Evolutionary conservation across 345 rosid genomes (phyloP).

Genomic region (Microthlaspi erraticum): DNA sequence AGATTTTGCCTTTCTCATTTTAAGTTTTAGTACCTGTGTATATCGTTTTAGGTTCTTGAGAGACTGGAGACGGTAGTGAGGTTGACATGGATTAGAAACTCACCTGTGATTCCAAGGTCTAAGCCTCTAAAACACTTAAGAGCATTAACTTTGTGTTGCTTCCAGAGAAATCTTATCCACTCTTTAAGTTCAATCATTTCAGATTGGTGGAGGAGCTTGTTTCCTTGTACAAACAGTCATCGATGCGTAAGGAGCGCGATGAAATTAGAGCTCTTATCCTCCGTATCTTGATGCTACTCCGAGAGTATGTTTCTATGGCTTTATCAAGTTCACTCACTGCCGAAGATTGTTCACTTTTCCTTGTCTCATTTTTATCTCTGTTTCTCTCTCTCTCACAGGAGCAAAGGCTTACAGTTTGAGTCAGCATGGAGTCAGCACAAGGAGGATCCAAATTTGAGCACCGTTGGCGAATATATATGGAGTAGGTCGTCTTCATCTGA

Average conservation of each 20-base stretch:
- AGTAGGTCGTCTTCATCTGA: constrained; percentile 18
- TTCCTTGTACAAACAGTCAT: constrained; percentile 68
- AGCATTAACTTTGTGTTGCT: neutral
- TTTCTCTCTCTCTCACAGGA: constrained; percentile 45
- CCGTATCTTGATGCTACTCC: constrained; percentile 65
- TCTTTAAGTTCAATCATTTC: constrained; percentile 22
- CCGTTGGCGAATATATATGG: constrained; percentile 26
- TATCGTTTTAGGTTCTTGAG: constrained; percentile 71
- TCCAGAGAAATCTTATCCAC: neutral
- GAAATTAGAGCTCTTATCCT: constrained; percentile 63
- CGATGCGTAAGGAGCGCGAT: constrained; percentile 62
- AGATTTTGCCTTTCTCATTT: neutral
- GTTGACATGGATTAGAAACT: constrained; percentile 88
- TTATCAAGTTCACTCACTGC: constrained; percentile 13
- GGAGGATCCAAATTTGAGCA: constrained; percentile 66
- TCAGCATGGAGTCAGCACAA: constrained; percentile 67
- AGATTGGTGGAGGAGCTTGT: constrained; percentile 89
- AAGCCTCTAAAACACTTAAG: constrained; percentile 24
- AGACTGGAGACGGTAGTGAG: constrained; percentile 57
- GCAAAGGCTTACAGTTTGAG: constrained; percentile 68
- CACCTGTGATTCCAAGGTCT: constrained; percentile 71
- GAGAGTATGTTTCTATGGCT: constrained; percentile 56
- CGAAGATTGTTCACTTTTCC: neutral
- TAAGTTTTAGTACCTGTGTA: neutral
- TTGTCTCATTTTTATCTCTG: neutral